Evolutionary conservation across 768 basidiomycete genomes (phyloP).

Genomic region (Tylopilus plumbeoviolaceoides): DNA sequence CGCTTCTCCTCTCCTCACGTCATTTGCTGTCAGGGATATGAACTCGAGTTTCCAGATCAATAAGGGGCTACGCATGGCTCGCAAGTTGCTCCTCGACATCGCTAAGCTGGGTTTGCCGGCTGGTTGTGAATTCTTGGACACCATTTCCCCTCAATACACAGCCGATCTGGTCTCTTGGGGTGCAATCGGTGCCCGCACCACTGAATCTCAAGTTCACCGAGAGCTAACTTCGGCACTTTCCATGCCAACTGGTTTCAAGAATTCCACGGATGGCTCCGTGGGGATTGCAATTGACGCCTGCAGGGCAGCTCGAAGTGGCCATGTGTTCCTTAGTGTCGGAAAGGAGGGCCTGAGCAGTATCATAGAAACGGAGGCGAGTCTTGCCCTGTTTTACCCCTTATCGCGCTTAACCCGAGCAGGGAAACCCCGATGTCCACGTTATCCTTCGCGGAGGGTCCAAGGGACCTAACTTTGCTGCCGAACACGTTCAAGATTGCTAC

Average conservation of each 20-base stretch:
- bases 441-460: slow-evolving; percentile 88
- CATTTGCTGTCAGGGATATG: slow-evolving; percentile 47
- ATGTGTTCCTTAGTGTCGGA: slow-evolving; percentile 95
- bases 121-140: slow-evolving; percentile 95
- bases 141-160: slow-evolving; percentile 80
- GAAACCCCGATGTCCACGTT: slow-evolving; percentile 88
- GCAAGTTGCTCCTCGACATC: slow-evolving; percentile 82
- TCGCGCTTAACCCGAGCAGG: slow-evolving; percentile 42
- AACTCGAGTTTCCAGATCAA: slow-evolving; percentile 95
- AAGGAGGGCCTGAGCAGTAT: slow-evolving; percentile 95
- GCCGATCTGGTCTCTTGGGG: slow-evolving; percentile 95
- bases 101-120: slow-evolving; percentile 88
- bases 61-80: slow-evolving; percentile 86
- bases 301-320: slow-evolving; percentile 82
- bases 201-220: slow-evolving; percentile 90
- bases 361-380: slow-evolving; percentile 81
- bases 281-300: slow-evolving; percentile 94
- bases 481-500: slow-evolving; percentile 73
- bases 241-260: slow-evolving; percentile 98
- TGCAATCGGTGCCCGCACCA: slow-evolving; percentile 91
- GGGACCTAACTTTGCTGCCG: slow-evolving; percentile 85
- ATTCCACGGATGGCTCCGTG: slow-evolving; percentile 91
- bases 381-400: neutral
- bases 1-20: neutral
- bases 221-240: slow-evolving; percentile 85